These are phyloP conservation scores for Poteriospumella lacustris DNA, from an alignment of 108 stramenopile species.

Conservation along the genomic window DNA sequence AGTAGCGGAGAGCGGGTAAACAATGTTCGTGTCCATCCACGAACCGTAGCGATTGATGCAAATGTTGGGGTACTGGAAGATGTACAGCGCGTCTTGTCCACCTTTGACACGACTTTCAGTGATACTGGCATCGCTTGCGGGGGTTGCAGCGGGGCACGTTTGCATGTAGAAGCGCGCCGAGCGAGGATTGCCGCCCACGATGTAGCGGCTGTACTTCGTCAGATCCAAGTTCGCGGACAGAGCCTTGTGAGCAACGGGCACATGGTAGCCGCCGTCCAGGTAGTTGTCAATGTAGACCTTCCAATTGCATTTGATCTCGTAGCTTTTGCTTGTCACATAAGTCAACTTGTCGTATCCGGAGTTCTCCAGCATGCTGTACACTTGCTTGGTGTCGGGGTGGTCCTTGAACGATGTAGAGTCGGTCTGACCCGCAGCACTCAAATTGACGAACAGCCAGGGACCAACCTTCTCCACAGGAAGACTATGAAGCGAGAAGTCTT, in stretches of 20 bases:
- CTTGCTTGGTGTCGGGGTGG: not conserved
- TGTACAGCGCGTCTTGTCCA: slow-evolving; percentile 35
- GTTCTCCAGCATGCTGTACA: not conserved
- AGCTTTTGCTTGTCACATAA: not conserved
- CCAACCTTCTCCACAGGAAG: slow-evolving; percentile 26
- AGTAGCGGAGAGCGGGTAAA: slow-evolving; percentile 26
- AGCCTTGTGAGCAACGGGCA: slow-evolving; percentile 41
- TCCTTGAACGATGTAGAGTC: not conserved
- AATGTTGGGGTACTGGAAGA: slow-evolving; percentile 38
- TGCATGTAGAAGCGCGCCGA: not conserved
- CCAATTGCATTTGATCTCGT: slow-evolving; percentile 43
- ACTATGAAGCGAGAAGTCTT: slow-evolving; percentile 30
- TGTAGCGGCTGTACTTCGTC: slow-evolving; percentile 29
- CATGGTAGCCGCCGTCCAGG: slow-evolving; percentile 48
- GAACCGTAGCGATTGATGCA: slow-evolving; percentile 49
- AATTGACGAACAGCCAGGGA: slow-evolving; percentile 32
- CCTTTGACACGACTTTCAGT: not conserved
- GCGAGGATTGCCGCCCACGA: too few relatives aligned
- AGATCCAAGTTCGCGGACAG: slow-evolving; percentile 37
- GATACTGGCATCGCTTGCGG: not conserved
- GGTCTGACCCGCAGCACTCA: slow-evolving; percentile 11
- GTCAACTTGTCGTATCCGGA: not conserved
- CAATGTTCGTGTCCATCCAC: slow-evolving; percentile 45
- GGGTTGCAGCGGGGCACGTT: not conserved
- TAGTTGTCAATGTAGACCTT: slow-evolving; percentile 48